Percentiles rank a stretch among this genome's conserved stretches.
These are phyloP conservation scores for Diversispora eburnea DNA, from an alignment of 192 early-diverging fungal species.

Conservation along the genomic window DNA sequence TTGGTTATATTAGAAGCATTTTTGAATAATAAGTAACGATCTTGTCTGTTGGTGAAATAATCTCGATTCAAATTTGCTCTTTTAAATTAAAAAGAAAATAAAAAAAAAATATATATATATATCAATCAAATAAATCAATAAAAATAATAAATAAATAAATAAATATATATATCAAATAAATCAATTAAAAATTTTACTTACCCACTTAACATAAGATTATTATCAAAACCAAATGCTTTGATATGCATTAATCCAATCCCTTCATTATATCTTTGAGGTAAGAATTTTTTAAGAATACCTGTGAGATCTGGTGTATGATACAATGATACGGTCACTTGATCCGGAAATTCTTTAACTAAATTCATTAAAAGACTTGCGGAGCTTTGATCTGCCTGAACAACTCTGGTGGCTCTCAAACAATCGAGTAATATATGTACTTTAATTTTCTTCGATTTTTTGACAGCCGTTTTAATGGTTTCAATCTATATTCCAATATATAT, in stretches of 20 bases:
- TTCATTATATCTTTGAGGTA: constrained; percentile 90
- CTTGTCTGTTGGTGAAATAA: constrained; percentile 95
- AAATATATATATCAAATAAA: background rate
- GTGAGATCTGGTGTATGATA: constrained; percentile 88
- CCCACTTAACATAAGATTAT: constrained; percentile 77
- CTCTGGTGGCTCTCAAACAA: constrained; percentile 79
- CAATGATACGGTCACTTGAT: constrained; percentile 64
- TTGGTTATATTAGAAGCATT: constrained; percentile 50
- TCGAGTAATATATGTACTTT: constrained; percentile 82
- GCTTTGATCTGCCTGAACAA: constrained; percentile 44
- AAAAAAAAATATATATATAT: background rate
- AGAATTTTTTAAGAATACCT: constrained; percentile 60
- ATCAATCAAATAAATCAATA: background rate
- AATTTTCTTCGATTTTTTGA: constrained; percentile 47
- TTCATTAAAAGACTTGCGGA: constrained; percentile 66
- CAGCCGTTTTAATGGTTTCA: constrained; percentile 53
- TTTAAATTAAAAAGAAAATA: constrained; percentile 20
- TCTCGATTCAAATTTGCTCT: constrained; percentile 92
- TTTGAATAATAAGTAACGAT: constrained; percentile 81
- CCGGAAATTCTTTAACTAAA: constrained; percentile 60
- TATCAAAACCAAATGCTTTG: constrained; percentile 90
- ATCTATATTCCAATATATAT: constrained; percentile 40
- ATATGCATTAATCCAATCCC: constrained; percentile 92
- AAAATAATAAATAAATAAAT: background rate
- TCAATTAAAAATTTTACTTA: constrained; percentile 32